phyloP scores from a whole-genome alignment of 768 basidiomycete species.

The Suillus spraguei region DNA sequence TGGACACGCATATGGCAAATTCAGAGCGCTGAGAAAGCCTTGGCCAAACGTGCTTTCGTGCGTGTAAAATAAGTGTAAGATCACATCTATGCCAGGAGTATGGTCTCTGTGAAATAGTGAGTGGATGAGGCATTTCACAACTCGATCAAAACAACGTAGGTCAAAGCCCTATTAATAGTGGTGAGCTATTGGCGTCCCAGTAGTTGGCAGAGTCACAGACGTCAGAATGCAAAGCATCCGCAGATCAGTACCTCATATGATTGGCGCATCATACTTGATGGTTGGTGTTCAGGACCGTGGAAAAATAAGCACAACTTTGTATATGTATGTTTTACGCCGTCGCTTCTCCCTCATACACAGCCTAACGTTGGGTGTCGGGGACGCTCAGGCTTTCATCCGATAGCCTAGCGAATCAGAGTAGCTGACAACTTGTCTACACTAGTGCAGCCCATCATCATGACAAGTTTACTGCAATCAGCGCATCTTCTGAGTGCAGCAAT shows the following conservation, averaged over 20 bases:
- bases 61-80: background rate
- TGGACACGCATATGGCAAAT: background rate
- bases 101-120: background rate
- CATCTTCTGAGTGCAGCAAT: too few species aligned
- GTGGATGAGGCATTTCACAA: background rate
- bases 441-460: too few species aligned
- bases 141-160: background rate
- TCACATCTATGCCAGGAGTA: background rate
- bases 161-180: background rate
- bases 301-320: too few species aligned
- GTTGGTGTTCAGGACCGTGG: too few species aligned
- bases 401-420: too few species aligned
- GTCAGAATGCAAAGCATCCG: background rate
- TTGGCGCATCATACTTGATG: too few species aligned
- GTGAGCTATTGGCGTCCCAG: background rate
- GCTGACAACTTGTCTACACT: too few species aligned
- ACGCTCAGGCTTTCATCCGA: background rate
- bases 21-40: background rate
- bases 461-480: too few species aligned
- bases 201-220: background rate
- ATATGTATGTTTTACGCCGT: too few species aligned
- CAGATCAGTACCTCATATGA: too few species aligned
- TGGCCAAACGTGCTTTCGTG: background rate
- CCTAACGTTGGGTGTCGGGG: too few species aligned
- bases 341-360: too few species aligned